Conservation (phyloP, 768 basidiomycete species). For the Brasilioporus rufonigricans region DNA sequence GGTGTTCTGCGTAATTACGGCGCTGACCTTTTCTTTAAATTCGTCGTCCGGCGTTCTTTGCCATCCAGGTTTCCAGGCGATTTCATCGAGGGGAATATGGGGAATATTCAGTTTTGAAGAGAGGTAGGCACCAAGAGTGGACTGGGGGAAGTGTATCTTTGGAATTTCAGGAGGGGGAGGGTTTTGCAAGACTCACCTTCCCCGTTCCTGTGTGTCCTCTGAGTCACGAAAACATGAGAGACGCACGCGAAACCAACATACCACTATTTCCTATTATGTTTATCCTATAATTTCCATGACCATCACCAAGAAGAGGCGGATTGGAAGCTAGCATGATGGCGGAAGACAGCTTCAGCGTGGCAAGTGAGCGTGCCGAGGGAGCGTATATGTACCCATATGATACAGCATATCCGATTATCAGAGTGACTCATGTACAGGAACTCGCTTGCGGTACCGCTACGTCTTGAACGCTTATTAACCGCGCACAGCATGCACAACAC, state of each 20-base stretch:
- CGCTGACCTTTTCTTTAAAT: constrained; percentile 16
- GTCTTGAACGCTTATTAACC: not conserved
- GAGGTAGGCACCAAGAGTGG: constrained; percentile 46
- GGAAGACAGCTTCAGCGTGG: not conserved
- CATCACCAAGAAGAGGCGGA: constrained; percentile 41
- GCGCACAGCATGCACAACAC: not conserved
- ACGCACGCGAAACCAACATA: constrained; percentile 23
- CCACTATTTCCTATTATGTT: constrained; percentile 53
- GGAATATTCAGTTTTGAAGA: constrained; percentile 44
- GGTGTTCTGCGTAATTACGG: constrained; percentile 28
- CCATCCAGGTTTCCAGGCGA: constrained; percentile 55
- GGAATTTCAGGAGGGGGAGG: too few species aligned
- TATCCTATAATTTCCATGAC: constrained; percentile 44
- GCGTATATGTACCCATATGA: not conserved
- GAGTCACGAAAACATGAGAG: not conserved
- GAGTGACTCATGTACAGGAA: not conserved
- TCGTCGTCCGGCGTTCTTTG: constrained; percentile 26
- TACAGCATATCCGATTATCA: not conserved
- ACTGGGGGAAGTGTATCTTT: constrained; percentile 29
- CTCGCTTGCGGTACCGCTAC: not conserved
- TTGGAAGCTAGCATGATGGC: constrained; percentile 9
- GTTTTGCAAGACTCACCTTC: constrained; percentile 32
- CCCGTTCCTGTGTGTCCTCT: constrained; percentile 31
- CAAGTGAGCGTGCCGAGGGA: too few species aligned
- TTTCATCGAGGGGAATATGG: constrained; percentile 43